Base-by-base conservation (phyloP, 2,329 filamentous ascomycete species). In the Venturia nashicola region DNA sequence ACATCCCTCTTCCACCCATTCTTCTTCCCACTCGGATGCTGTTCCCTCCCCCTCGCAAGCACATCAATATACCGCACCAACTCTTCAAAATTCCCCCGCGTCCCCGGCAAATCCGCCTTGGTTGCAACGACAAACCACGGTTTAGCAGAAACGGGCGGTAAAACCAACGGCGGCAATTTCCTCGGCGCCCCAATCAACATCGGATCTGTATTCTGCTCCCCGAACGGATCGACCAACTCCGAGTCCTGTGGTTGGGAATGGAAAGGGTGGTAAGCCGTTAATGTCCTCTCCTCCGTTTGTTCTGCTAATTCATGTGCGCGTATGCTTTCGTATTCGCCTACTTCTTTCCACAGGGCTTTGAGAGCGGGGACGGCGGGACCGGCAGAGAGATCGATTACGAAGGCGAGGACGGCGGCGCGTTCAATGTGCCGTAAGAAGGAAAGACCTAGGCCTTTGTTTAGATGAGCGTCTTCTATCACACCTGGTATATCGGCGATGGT, bases 101-200 rank as follows among this genome's bases (percentile, higher is more conserved):
- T 96, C 3, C 82, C 83, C 3, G 86, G 84, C 63, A 96, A 73
- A 73, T 97, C 93, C 0, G 90, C 92, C 76, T 97, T 97, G 23
- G 92, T 97, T 1, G 90, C 93, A 54, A 97, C 86, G 5, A 97
- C 92, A 70, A 96, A 94, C 94, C 94, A 99, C 0, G 94, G 92
- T 77, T 99, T 99, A 42, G 84, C 84, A n/a, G 89, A 89, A 68
- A 97, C 95, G 48, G 88, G 85, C n/a, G 89, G 80, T 12, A 83
- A 76, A 44, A 75, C 74, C 42, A 82, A 73, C 32, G 76, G 79
- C 48, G 78, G 79, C 23, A 84, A 74, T 42, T 39, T 34, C 16
- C 59, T 36, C 18, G 23, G 36, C 20, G 54, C 54, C 11, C 18
- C 36, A 27, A 54, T 40, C 14, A 59, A 20, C 51, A 57, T 57